These are phyloP conservation scores for Xerocomus brunneocitrinus DNA, from an alignment of 768 basidiomycete genomes.

Conservation along the genomic window DNA sequence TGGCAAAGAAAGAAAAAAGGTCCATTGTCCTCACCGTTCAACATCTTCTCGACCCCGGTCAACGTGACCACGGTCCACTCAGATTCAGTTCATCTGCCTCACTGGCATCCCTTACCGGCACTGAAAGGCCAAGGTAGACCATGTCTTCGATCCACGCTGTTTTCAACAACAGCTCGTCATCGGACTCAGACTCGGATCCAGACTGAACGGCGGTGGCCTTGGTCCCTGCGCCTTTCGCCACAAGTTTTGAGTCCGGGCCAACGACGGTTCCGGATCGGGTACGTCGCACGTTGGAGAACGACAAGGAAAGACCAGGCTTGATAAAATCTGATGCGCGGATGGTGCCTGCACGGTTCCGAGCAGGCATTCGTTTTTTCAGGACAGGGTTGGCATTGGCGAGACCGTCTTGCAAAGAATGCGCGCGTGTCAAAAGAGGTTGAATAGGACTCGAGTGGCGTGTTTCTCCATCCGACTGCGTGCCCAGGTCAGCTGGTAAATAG, in stretches of 20 bases:
- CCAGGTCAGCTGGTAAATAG: constrained; percentile 11
- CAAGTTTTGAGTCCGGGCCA: constrained; percentile 26
- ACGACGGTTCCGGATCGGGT: constrained; percentile 49
- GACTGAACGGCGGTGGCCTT: constrained; percentile 1
- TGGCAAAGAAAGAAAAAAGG: not conserved
- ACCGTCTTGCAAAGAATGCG: constrained; percentile 22
- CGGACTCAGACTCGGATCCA: constrained; percentile 16
- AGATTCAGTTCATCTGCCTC: constrained; percentile 31
- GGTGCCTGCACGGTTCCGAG: constrained; percentile 45
- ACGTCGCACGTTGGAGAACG: constrained; percentile 29
- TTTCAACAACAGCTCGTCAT: constrained; percentile 24
- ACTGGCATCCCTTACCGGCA: not conserved
- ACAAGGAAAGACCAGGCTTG: constrained; percentile 9
- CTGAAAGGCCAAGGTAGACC: constrained; percentile 18
- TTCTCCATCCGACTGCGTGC: constrained; percentile 10
- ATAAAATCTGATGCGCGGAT: constrained; percentile 47
- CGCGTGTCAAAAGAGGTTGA: constrained; percentile 7
- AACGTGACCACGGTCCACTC: constrained; percentile 7
- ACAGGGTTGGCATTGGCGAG: not conserved
- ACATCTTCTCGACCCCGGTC: constrained; percentile 7
- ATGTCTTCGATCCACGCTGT: constrained; percentile 19
- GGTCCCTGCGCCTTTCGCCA: not conserved
- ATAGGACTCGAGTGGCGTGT: not conserved
- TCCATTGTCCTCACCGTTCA: not conserved
- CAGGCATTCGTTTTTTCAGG: constrained; percentile 8